These are phyloP conservation scores for Favolaschia claudopus DNA, from an alignment of 768 basidiomycete genomes.

Conservation along the genomic window DNA sequence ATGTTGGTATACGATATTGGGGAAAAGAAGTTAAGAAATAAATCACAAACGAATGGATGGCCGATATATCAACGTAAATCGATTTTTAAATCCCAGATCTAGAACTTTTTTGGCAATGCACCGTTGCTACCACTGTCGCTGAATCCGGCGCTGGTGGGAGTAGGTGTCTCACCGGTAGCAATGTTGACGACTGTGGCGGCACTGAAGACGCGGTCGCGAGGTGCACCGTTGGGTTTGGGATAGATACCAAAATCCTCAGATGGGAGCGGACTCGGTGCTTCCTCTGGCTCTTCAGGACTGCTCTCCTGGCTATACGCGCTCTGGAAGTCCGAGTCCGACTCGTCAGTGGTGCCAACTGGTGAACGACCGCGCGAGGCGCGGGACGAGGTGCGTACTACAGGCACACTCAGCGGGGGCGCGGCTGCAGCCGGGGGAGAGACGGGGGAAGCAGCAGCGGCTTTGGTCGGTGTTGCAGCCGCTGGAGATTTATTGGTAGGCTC, in stretches of 20 bases:
- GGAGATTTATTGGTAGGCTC: conserved; percentile 42
- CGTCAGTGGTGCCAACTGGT: conserved; percentile 58
- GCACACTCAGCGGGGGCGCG: background rate
- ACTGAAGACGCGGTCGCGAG: conserved; percentile 65
- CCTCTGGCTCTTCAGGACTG: conserved; percentile 34
- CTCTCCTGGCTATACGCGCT: conserved; percentile 64
- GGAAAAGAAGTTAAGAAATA: too few species aligned
- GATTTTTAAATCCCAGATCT: background rate
- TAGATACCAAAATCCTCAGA: conserved; percentile 36
- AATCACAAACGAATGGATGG: conserved; percentile 7
- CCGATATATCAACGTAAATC: background rate
- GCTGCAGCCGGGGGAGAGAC: conserved; percentile 1
- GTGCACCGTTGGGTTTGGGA: background rate
- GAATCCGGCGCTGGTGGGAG: conserved; percentile 45
- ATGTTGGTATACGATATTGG: conserved; percentile 18
- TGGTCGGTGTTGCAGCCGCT: conserved; percentile 38
- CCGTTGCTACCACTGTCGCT: conserved; percentile 50
- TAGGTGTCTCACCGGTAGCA: conserved; percentile 29
- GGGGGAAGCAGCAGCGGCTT: conserved; percentile 30
- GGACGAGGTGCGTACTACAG: conserved; percentile 3
- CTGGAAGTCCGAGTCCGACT: conserved; percentile 87
- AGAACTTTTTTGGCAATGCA: background rate
- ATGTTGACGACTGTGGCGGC: conserved; percentile 57
- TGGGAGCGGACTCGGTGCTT: conserved; percentile 26
- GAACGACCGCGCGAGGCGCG: conserved; percentile 17